Base-by-base conservation (phyloP, 495 filamentous ascomycete species). In the Daldinia grandis region DNA sequence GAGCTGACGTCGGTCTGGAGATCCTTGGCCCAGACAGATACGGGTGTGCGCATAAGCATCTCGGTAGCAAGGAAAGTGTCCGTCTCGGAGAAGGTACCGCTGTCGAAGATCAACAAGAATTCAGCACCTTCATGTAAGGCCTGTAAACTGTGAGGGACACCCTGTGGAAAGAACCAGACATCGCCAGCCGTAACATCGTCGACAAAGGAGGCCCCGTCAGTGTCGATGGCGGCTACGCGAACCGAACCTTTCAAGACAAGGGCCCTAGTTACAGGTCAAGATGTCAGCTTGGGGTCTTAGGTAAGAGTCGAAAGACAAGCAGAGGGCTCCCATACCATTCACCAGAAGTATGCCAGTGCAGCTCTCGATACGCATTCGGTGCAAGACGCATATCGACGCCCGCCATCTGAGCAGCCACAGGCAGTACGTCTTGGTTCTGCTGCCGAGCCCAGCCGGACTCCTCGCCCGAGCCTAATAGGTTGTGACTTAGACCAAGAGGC, bases 351-450 rank as follows among this genome's bases (percentile, higher is more conserved):
- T 93, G 90, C 90, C 90, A 92, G 73, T 93, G 90, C 21, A 93
- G 80, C 67, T 93, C 90, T 2, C 90, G 85, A 68, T 92, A 92
- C 0, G 83, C 89, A 40, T 85, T 79, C 3, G 88, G 85, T 50
- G 86, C 87, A 4, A 94, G 85, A 28, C 90, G 85, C 91, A 94
- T 94, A 70, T 93, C 87, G 1, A 93, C 91, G 55, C 91, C 91
- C 1, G 91, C 90, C 87, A 94, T 91, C 57, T 83, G 83, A 8
- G 79, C 88, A 14, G 90, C 89, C 31, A 80, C 82, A 0, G 91
- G 91, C 67, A 93, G 82, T 17, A 91, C 85, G 9, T 82, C 78
- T 2, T 80, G 76, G 62, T 91, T 90, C 76, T 92, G 84, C 74
- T 93, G 89, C 7, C 91, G 80, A 21, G 90, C 88, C 89, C 88